phyloP scores from a whole-genome alignment of 306 rosid species.

The Astragalus glycyphyllos region DNA sequence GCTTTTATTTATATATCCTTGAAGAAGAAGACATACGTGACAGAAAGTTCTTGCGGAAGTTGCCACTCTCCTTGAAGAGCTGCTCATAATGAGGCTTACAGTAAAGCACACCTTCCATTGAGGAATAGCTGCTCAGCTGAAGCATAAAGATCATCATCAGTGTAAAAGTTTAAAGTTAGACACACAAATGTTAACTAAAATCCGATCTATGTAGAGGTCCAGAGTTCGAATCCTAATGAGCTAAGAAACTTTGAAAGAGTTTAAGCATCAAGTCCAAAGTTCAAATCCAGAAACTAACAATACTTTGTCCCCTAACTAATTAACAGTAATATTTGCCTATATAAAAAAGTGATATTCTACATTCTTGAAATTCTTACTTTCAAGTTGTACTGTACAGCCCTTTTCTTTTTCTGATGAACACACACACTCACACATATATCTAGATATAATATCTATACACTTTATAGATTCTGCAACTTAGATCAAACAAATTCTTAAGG shows the following conservation, averaged over 20 bases:
- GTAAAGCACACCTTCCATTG: slow-evolving; percentile 95
- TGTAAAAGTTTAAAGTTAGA: slow-evolving; percentile 25
- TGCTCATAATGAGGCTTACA: slow-evolving; percentile 97
- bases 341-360: neutral
- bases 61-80: slow-evolving; percentile 91
- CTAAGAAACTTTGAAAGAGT: too few relatives aligned
- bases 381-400: neutral
- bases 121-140: slow-evolving; percentile 93
- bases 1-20: neutral
- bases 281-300: too few relatives aligned
- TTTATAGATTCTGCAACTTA: neutral
- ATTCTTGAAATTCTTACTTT: slow-evolving; percentile 28
- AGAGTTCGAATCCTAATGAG: too few relatives aligned
- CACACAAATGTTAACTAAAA: slow-evolving; percentile 31
- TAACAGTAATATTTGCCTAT: too few relatives aligned
- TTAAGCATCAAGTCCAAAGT: too few relatives aligned
- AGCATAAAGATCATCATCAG: slow-evolving; percentile 39
- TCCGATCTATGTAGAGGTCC: neutral
- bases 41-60: slow-evolving; percentile 83
- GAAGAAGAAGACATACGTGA: slow-evolving; percentile 65
- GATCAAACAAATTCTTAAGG: neutral
- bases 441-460: neutral
- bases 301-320: too few relatives aligned
- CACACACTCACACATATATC: neutral
- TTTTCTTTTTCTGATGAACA: neutral